Conservation (phyloP, 208 protist species). For the Leishmania braziliensis region DNA sequence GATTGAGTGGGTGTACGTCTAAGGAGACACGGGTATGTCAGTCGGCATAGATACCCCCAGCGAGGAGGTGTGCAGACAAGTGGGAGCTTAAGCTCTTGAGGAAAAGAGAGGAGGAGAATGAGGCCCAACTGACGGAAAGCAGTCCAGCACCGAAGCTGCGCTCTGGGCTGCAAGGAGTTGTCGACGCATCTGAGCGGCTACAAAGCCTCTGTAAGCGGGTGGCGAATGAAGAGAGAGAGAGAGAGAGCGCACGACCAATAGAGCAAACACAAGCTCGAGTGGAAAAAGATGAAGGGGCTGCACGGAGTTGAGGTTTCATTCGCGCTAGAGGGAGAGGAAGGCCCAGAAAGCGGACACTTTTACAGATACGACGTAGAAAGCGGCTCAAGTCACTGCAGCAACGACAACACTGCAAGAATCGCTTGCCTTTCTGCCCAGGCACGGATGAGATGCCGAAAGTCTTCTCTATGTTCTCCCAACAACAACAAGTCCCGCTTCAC, state of each 20-base stretch:
- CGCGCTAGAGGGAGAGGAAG: neutral
- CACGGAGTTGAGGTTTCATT: neutral
- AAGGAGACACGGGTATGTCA: neutral
- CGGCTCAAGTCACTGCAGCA: neutral
- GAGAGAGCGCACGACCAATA: neutral
- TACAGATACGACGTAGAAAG: neutral
- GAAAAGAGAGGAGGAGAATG: neutral
- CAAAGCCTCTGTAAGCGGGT: neutral
- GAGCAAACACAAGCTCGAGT: neutral
- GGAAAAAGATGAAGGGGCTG: neutral
- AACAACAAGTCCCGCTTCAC: neutral
- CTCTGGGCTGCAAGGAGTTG: neutral
- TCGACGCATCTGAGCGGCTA: neutral
- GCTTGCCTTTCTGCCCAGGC: neutral
- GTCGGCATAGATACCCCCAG: neutral
- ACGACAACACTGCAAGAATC: neutral
- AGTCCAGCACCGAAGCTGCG: neutral
- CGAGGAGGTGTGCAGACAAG: neutral
- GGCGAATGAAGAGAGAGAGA: neutral
- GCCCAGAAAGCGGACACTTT: neutral
- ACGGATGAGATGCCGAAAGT: neutral
- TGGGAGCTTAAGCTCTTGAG: neutral
- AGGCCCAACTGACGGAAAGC: neutral
- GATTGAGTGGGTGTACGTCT: neutral
- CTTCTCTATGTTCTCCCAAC: neutral